Evolutionary conservation across 176 grass and related monocot genomes (phyloP), one percentile per base, ranked within the genome.

Genomic region (Carex kokanica): DNA sequence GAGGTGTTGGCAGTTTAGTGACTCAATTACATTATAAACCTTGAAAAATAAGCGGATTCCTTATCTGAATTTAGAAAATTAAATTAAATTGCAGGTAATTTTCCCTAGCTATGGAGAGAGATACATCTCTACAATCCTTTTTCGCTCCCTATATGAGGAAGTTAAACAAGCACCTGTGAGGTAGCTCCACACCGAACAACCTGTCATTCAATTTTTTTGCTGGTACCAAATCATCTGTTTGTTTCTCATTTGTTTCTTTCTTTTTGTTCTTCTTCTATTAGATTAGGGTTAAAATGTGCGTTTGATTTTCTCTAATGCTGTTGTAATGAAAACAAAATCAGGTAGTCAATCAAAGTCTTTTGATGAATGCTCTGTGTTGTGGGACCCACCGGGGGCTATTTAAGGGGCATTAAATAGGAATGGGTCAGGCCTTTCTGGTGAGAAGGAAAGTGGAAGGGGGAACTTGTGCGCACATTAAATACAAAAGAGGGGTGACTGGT

Each of bases 81-180:
- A 74, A 51, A 56, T 6, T 31, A 34, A 34, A 88, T 83, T 83
- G 16, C 95, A 94, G 92, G 92, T 98, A 78, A 82, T 98, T 80
- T 98, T 98, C 61, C 95, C 95, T 23, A 98, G 95, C 85, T 94
- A 93, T 80, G 95, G 95, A 70, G 95, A 98, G 80, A 94, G 95
- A 84, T 93, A 98, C 72, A 83, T 98, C 52, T 90, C 89, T 13
- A 98, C 85, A 51, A 83, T 89, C 43, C 83, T 98, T 57, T 98
- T 94, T 85, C 92, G 84, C 32, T 85, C 92, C 6, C 81, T 98
- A 69, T 90, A 98, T 53, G 92, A 94, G 79, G 91, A 93, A n/a
- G 95, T 94, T 80, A 83, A 74, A 75, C 87, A 84, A 82, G 94
- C 89, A 89, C 78, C 82, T 55, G 92, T 87, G 85, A 81, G 63